A percentile compares a stretch with the other conserved stretches of the same genome.
These are phyloP conservation scores for Ophiostoma angusticollis DNA, from an alignment of 2,329 filamentous ascomycete genomes.

Conservation along the genomic window DNA sequence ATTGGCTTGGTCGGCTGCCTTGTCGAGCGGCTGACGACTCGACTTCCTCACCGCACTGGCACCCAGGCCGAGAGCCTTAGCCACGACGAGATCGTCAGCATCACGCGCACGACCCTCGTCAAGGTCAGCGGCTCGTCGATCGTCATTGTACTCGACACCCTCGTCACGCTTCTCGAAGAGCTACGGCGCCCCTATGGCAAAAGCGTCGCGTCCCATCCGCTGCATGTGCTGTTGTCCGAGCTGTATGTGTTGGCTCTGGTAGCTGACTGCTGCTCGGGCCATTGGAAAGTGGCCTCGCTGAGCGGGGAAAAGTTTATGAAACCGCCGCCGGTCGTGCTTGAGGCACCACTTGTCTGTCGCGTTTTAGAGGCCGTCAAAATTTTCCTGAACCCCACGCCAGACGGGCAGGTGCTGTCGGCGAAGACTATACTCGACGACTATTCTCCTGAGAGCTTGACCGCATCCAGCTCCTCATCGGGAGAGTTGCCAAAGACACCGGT, in stretches of 20 bases:
- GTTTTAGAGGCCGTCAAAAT: constrained; percentile 42
- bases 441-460: background rate
- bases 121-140: constrained; percentile 45
- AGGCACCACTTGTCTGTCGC: constrained; percentile 38
- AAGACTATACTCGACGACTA: constrained; percentile 42
- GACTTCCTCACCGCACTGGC: constrained; percentile 52
- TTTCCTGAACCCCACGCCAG: constrained; percentile 46
- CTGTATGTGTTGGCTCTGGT: constrained; percentile 50
- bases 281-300: constrained; percentile 33
- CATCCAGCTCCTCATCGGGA: background rate
- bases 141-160: constrained; percentile 40
- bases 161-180: constrained; percentile 46
- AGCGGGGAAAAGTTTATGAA: constrained; percentile 15
- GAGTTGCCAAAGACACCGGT: constrained; percentile 15
- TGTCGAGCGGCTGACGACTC: constrained; percentile 48
- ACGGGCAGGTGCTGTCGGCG: constrained; percentile 42
- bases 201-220: constrained; percentile 37
- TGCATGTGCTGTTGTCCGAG: constrained; percentile 50
- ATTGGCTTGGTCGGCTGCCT: constrained; percentile 47
- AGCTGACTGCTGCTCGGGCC: constrained; percentile 50
- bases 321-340: constrained; percentile 28
- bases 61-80: constrained; percentile 41
- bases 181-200: constrained; percentile 39
- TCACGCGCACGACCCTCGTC: constrained; percentile 48
- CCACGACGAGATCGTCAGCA: constrained; percentile 47